These are phyloP conservation scores for Sclerotinia borealis DNA, from an alignment of 2,329 filamentous ascomycete species.

Conservation along the genomic window DNA sequence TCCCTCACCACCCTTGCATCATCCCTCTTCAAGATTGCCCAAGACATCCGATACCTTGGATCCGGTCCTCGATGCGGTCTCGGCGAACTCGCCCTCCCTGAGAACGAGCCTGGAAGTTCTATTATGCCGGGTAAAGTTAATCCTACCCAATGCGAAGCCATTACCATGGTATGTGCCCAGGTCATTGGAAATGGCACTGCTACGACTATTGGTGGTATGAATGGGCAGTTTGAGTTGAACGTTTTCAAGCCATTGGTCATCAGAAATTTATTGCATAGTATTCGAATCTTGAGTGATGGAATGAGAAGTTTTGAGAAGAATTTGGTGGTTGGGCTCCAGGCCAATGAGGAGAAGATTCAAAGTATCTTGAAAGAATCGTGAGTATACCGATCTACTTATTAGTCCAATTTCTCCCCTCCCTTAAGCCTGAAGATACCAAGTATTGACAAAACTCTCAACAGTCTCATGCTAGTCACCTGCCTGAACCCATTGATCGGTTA, in stretches of 20 bases:
- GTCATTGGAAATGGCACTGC: slow-evolving; percentile 97
- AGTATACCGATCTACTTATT: slow-evolving; percentile 32
- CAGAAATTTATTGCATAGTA: slow-evolving; percentile 88
- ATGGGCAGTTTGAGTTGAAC: slow-evolving; percentile 97
- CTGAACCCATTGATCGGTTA: slow-evolving; percentile 96
- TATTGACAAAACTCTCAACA: slow-evolving; percentile 34
- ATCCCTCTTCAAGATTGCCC: slow-evolving; percentile 95
- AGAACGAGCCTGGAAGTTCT: slow-evolving; percentile 95
- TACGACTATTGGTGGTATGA: slow-evolving; percentile 89
- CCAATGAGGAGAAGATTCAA: slow-evolving; percentile 88
- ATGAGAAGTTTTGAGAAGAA: slow-evolving; percentile 97
- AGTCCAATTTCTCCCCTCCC: neutral
- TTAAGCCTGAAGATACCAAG: neutral
- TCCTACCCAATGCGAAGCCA: slow-evolving; percentile 93
- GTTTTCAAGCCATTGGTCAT: slow-evolving; percentile 98
- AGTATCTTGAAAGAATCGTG: slow-evolving; percentile 92
- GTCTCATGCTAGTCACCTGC: slow-evolving; percentile 96
- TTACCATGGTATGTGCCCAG: slow-evolving; percentile 97
- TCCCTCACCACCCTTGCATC: slow-evolving; percentile 86
- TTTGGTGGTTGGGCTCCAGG: slow-evolving; percentile 78
- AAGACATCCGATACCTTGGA: slow-evolving; percentile 95
- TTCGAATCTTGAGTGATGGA: slow-evolving; percentile 79
- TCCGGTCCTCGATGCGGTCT: slow-evolving; percentile 93
- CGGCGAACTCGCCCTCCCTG: slow-evolving; percentile 85
- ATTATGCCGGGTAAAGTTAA: slow-evolving; percentile 99